Percentiles rank a stretch among this genome's conserved stretches.
Evolutionary conservation across 2,329 filamentous ascomycete species (phyloP).

Genomic region (Aspergillus pseudonomiae): DNA sequence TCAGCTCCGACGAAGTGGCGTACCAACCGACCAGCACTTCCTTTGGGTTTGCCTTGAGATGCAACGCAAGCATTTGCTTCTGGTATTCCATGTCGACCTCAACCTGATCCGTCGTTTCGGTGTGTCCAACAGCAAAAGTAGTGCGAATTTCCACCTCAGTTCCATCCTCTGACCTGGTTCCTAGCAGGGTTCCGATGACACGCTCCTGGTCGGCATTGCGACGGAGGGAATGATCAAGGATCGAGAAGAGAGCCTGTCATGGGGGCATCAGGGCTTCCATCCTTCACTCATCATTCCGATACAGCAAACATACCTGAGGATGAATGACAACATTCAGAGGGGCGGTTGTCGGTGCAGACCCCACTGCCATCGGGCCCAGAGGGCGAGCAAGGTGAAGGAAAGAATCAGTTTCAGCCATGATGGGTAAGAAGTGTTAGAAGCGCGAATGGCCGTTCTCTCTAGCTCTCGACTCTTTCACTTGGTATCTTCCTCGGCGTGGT

Average conservation of each 20-base stretch:
- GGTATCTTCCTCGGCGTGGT: slow-evolving; percentile 35
- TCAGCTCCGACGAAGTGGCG: slow-evolving; percentile 93
- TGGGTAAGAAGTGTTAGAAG: slow-evolving; percentile 50
- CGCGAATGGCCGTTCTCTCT: background rate
- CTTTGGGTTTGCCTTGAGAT: slow-evolving; percentile 90
- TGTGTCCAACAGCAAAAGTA: slow-evolving; percentile 97
- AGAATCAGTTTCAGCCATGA: slow-evolving; percentile 80
- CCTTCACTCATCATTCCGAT: background rate
- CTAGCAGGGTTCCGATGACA: slow-evolving; percentile 94
- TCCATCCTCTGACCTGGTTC: slow-evolving; percentile 92
- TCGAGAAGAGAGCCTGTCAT: slow-evolving; percentile 63
- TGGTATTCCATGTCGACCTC: slow-evolving; percentile 99
- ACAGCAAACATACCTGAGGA: slow-evolving; percentile 71
- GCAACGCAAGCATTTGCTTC: slow-evolving; percentile 96
- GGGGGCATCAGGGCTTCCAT: slow-evolving; percentile 19
- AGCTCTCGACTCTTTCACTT: slow-evolving; percentile 18
- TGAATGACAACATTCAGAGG: slow-evolving; percentile 94
- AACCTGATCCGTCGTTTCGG: slow-evolving; percentile 96
- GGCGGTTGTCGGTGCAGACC: slow-evolving; percentile 81
- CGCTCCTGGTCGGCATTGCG: slow-evolving; percentile 90
- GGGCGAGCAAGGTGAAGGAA: slow-evolving; percentile 96
- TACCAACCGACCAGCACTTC: slow-evolving; percentile 98
- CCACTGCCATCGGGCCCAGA: slow-evolving; percentile 77
- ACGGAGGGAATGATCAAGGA: slow-evolving; percentile 88
- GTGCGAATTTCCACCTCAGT: slow-evolving; percentile 94